Evolutionary conservation across 768 basidiomycete genomes (phyloP).

Genomic region (Phylloporus arenicola): DNA sequence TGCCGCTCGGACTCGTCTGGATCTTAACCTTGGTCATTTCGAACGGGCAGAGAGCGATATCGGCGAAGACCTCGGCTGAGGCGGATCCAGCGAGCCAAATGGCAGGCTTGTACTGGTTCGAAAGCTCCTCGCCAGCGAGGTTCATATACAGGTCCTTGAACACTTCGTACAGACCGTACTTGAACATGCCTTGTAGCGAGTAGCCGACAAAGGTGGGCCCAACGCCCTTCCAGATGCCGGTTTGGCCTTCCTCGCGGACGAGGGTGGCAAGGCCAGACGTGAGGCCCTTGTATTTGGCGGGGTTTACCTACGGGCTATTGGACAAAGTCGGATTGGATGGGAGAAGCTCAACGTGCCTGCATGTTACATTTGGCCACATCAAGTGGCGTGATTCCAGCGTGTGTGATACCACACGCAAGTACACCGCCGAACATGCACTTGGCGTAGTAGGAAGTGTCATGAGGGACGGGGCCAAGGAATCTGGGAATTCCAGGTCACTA

Average conservation of each 20-base stretch:
- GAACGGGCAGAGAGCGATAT: constrained; percentile 91
- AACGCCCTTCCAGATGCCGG: constrained; percentile 91
- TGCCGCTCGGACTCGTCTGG: constrained; percentile 68
- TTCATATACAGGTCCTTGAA: constrained; percentile 95
- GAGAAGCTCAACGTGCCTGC: constrained; percentile 51
- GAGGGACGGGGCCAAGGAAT: constrained; percentile 66
- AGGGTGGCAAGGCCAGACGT: constrained; percentile 56
- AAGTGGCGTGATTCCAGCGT: constrained; percentile 81
- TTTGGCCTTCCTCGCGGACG: constrained; percentile 73
- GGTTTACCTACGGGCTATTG: constrained; percentile 52
- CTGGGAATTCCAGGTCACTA: constrained; percentile 30
- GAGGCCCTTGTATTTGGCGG: constrained; percentile 68
- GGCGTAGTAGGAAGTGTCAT: constrained; percentile 70
- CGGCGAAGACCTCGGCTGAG: constrained; percentile 93
- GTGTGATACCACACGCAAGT: constrained; percentile 83
- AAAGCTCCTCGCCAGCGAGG: constrained; percentile 76
- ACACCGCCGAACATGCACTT: constrained; percentile 87
- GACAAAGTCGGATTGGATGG: not conserved
- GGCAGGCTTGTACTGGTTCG: constrained; percentile 75
- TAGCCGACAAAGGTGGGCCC: constrained; percentile 92
- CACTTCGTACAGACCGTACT: constrained; percentile 95
- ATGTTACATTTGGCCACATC: constrained; percentile 91
- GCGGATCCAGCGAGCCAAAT: constrained; percentile 95
- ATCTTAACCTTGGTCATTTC: constrained; percentile 95
- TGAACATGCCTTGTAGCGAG: constrained; percentile 96